Evolutionary conservation across 2,329 filamentous ascomycete species (phyloP).

Genomic region (Dactylellina parvicollis): DNA sequence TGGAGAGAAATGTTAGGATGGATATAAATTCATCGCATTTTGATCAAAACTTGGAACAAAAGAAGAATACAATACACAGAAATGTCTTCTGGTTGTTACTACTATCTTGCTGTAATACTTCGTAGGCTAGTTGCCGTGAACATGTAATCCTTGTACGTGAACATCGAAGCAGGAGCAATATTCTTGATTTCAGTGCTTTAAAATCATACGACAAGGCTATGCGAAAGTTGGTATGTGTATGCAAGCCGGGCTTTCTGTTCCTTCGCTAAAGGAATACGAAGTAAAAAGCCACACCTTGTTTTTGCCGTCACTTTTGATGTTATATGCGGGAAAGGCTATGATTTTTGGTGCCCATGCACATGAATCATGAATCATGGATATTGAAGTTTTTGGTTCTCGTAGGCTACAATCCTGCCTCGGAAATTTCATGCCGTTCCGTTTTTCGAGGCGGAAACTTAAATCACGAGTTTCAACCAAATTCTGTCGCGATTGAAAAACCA

Average conservation of each 20-base stretch:
- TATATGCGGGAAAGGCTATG: neutral
- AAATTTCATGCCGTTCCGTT: too few species aligned
- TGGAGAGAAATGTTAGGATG: neutral
- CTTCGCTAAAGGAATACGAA: slow-evolving; percentile 19
- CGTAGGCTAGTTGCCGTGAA: neutral
- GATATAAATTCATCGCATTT: neutral
- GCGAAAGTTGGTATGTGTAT: neutral
- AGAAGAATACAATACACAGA: neutral
- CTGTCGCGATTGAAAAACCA: neutral
- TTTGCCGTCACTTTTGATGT: neutral
- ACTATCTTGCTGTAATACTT: neutral
- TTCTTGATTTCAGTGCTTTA: too few species aligned
- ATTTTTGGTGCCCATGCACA: neutral
- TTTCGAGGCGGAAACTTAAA: slow-evolving; percentile 22
- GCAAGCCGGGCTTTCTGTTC: neutral
- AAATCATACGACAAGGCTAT: slow-evolving; percentile 1
- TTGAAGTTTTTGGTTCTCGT: neutral
- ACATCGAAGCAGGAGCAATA: too few species aligned
- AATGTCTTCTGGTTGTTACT: slow-evolving; percentile 3
- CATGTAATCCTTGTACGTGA: neutral
- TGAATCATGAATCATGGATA: slow-evolving; percentile 4
- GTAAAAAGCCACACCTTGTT: slow-evolving; percentile 54
- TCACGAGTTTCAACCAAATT: slow-evolving; percentile 4
- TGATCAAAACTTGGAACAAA: neutral
- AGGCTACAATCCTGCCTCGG: neutral